These are phyloP conservation scores for Podaxis pistillaris DNA, from an alignment of 768 basidiomycete genomes.

Conservation along the genomic window DNA sequence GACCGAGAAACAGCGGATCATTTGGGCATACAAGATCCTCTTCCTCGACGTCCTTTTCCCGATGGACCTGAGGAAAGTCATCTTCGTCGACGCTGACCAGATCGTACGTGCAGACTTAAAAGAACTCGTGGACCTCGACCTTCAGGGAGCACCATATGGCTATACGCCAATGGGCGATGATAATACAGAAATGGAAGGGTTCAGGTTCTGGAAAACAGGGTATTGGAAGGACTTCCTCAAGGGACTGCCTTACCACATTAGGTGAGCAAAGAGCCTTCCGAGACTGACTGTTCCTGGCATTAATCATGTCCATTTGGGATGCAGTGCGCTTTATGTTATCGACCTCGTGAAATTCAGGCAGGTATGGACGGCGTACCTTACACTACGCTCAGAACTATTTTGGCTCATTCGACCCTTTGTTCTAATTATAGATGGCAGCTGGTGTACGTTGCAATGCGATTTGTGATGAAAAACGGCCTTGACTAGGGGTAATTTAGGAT, in stretches of 20 bases:
- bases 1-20: slow-evolving; percentile 96
- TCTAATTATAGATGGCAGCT: slow-evolving; percentile 40
- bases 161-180: slow-evolving; percentile 99
- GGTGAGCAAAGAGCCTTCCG: slow-evolving; percentile 43
- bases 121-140: slow-evolving; percentile 89
- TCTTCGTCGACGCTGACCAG: slow-evolving; percentile 98
- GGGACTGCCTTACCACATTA: slow-evolving; percentile 92
- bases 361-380: slow-evolving; percentile 32
- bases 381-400: slow-evolving; percentile 16
- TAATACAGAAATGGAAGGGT: slow-evolving; percentile 93
- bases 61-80: slow-evolving; percentile 98
- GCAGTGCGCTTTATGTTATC: slow-evolving; percentile 91
- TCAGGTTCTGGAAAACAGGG: slow-evolving; percentile 98
- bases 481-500: slow-evolving; percentile 45
- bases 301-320: not conserved
- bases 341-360: slow-evolving; percentile 95
- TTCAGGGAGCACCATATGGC: slow-evolving; percentile 91
- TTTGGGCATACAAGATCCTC: slow-evolving; percentile 99
- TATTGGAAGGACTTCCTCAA: slow-evolving; percentile 90
- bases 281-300: not conserved
- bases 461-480: not conserved
- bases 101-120: slow-evolving; percentile 96
- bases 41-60: slow-evolving; percentile 99
- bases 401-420: not conserved
- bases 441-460: slow-evolving; percentile 36